phyloP scores from a whole-genome alignment of 352 stramenopile species.

The Paralagenidium karlingii region DNA sequence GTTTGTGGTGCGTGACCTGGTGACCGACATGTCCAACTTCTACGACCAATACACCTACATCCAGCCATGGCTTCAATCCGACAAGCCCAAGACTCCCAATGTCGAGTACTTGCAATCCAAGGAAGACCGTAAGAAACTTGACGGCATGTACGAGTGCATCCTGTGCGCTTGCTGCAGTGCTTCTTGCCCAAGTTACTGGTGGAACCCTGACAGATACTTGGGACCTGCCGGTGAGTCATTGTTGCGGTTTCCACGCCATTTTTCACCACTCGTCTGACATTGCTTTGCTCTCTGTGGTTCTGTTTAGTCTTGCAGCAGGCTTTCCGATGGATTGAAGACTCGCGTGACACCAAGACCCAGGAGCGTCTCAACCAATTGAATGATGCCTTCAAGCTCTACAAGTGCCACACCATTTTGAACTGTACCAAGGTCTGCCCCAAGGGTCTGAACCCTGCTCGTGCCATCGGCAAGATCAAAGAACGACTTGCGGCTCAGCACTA shows the following conservation, averaged over 20 bases:
- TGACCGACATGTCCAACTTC: constrained; percentile 99
- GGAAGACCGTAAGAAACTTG: constrained; percentile 97
- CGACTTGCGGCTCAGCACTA: constrained; percentile 78
- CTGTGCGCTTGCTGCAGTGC: constrained; percentile 98
- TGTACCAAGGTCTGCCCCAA: constrained; percentile 99
- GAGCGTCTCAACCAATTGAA: constrained; percentile 93
- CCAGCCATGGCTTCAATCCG: constrained; percentile 98
- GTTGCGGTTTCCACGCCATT: no score
- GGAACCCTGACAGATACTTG: constrained; percentile 95
- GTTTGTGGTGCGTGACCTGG: constrained; percentile 98
- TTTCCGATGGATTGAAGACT: constrained; percentile 99
- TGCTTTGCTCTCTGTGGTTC: constrained; percentile 6
- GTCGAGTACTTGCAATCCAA: constrained; percentile 83
- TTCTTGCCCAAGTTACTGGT: constrained; percentile 99
- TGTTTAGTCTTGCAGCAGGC: constrained; percentile 85
- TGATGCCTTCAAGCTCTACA: constrained; percentile 98
- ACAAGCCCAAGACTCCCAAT: constrained; percentile 79
- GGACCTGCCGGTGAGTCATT: constrained; percentile 63
- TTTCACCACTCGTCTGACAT: constrained; percentile 1
- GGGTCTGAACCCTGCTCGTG: constrained; percentile 97
- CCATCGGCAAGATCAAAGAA: constrained; percentile 99
- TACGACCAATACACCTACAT: constrained; percentile 97
- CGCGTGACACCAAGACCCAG: constrained; percentile 93
- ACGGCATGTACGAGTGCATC: constrained; percentile 99
- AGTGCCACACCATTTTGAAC: constrained; percentile 99